phyloP scores from a whole-genome alignment of 2,329 filamentous ascomycete species.

The Fonsecaea nubica region DNA sequence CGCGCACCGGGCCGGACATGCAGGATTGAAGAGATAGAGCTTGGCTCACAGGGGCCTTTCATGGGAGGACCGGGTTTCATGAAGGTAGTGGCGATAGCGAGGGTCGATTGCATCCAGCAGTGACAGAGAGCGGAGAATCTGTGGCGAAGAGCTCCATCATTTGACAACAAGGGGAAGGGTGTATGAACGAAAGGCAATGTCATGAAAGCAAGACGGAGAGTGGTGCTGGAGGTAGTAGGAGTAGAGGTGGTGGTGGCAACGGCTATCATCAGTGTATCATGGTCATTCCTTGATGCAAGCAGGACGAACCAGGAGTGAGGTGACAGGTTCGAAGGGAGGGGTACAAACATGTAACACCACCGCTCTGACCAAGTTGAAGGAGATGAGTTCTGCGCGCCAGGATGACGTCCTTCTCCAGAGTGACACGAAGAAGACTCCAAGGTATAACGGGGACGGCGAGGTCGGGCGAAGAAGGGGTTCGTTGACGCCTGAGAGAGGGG shows the following conservation, averaged over 20 bases:
- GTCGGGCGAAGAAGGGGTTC: slow-evolving; percentile 16
- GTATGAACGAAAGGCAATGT: slow-evolving; percentile 20
- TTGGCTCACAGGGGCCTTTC: slow-evolving; percentile 11
- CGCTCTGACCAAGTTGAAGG: slow-evolving; percentile 12
- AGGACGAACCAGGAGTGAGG: slow-evolving; percentile 25
- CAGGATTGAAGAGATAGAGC: slow-evolving; percentile 17
- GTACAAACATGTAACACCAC: slow-evolving; percentile 31
- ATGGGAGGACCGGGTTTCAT: slow-evolving; percentile 4
- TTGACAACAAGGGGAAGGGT: slow-evolving; percentile 12
- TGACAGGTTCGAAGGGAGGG: slow-evolving; percentile 34
- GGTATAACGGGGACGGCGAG: slow-evolving; percentile 17
- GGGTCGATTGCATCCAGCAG: slow-evolving; percentile 23
- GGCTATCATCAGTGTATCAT: slow-evolving; percentile 21
- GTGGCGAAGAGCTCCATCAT: slow-evolving; percentile 27
- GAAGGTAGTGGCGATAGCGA: slow-evolving; percentile 7
- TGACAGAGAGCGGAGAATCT: slow-evolving; percentile 18
- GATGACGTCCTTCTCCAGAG: slow-evolving; percentile 27
- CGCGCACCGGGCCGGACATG: slow-evolving; percentile 36
- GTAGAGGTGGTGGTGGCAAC: background rate
- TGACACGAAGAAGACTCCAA: slow-evolving; percentile 22
- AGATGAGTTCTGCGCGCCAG: slow-evolving; percentile 17
- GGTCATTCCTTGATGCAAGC: slow-evolving; percentile 26
- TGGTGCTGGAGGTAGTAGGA: background rate
- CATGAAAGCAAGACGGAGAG: slow-evolving; percentile 14
- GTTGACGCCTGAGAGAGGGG: slow-evolving; percentile 8